phyloP scores from a whole-genome alignment of 2,329 filamentous ascomycete genomes.

The Penicillium crustosum region DNA sequence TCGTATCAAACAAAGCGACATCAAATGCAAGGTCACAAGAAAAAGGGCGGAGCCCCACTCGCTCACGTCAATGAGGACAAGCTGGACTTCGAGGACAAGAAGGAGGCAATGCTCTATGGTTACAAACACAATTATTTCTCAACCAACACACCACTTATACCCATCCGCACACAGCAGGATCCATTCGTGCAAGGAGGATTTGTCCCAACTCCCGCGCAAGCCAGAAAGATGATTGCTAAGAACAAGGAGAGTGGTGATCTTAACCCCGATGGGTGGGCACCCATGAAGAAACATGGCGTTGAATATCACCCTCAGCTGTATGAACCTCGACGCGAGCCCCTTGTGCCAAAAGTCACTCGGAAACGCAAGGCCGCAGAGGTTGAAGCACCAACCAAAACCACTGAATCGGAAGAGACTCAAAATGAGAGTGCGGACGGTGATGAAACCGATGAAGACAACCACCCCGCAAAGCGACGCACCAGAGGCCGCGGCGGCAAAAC shows the following conservation, averaged over 20 bases:
- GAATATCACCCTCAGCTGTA: slow-evolving; percentile 40
- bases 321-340: slow-evolving; percentile 32
- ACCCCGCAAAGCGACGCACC: slow-evolving; percentile 34
- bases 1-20: slow-evolving; percentile 40
- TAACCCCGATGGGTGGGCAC: slow-evolving; percentile 45
- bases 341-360: slow-evolving; percentile 33
- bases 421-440: slow-evolving; percentile 27
- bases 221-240: slow-evolving; percentile 41
- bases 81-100: slow-evolving; percentile 56
- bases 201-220: slow-evolving; percentile 45
- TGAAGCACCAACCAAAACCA: slow-evolving; percentile 28
- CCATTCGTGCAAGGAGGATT: slow-evolving; percentile 56
- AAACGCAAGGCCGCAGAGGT: slow-evolving; percentile 41
- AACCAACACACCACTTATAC: slow-evolving; percentile 40
- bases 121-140: slow-evolving; percentile 57
- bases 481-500: slow-evolving; percentile 31
- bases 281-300: slow-evolving; percentile 38
- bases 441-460: slow-evolving; percentile 32
- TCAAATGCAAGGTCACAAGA: slow-evolving; percentile 19
- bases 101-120: slow-evolving; percentile 61
- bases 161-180: slow-evolving; percentile 46
- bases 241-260: slow-evolving; percentile 34
- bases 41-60: slow-evolving; percentile 20
- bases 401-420: slow-evolving; percentile 31
- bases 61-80: slow-evolving; percentile 19